phyloP scores from a whole-genome alignment of 2,329 filamentous ascomycete species.

The Hypoxylon sp. region DNA sequence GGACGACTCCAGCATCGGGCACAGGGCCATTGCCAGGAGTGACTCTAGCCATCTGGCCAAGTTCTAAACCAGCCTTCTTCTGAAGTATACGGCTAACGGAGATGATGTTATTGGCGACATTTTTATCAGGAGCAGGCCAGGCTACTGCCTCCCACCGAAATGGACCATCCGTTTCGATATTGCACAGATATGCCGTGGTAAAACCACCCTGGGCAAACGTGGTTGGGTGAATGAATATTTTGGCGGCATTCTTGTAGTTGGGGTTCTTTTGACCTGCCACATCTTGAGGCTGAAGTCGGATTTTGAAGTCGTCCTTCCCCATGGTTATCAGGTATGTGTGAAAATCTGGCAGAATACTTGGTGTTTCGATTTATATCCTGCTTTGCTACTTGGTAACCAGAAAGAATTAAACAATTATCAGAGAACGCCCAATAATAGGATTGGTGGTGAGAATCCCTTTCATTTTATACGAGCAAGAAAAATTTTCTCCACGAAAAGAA shows the following conservation, averaged over 20 bases:
- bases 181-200: constrained; percentile 51
- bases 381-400: neutral
- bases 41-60: constrained; percentile 74
- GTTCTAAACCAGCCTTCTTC: constrained; percentile 76
- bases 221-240: constrained; percentile 50
- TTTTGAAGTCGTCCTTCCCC: constrained; percentile 46
- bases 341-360: neutral
- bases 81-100: constrained; percentile 81
- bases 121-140: constrained; percentile 66
- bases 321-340: constrained; percentile 11
- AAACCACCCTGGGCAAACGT: constrained; percentile 49
- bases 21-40: constrained; percentile 67
- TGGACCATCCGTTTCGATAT: constrained; percentile 52
- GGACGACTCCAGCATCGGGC: constrained; percentile 67
- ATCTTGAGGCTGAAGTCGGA: constrained; percentile 50
- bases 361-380: constrained; percentile 16
- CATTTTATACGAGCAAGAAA: neutral
- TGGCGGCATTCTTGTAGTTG: constrained; percentile 51
- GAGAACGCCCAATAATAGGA: neutral
- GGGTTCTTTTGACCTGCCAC: constrained; percentile 48
- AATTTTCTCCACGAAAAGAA: neutral
- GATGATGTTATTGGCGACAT: constrained; percentile 74
- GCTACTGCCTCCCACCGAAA: constrained; percentile 60
- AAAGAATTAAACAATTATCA: neutral
- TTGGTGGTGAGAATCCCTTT: neutral